phyloP scores from a whole-genome alignment of 768 basidiomycete species.

The Auricularia sp. region DNA sequence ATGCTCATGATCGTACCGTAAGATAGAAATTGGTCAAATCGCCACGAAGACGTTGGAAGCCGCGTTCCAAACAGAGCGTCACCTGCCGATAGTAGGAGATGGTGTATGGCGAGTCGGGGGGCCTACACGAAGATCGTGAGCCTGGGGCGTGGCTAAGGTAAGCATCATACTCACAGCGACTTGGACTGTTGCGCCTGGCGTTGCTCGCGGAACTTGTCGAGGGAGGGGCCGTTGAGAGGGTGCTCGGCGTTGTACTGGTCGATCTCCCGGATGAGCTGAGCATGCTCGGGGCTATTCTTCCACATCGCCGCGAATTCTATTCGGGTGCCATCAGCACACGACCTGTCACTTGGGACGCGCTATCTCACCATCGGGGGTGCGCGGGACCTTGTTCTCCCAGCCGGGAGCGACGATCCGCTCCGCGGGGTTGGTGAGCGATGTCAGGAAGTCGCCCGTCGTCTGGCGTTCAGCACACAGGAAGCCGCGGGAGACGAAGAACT shows the following conservation, averaged over 20 bases:
- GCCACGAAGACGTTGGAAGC: constrained; percentile 34
- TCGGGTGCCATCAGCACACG: not conserved
- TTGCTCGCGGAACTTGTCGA: constrained; percentile 23
- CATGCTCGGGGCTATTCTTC: constrained; percentile 25
- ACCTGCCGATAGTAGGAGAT: constrained; percentile 37
- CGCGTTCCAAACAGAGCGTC: constrained; percentile 32
- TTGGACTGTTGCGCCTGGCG: constrained; percentile 28
- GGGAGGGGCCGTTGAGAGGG: constrained; percentile 18
- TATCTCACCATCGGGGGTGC: constrained; percentile 21
- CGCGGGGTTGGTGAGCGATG: constrained; percentile 28
- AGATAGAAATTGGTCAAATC: constrained; percentile 20
- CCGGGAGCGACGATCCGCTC: constrained; percentile 29
- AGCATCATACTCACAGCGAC: constrained; percentile 17
- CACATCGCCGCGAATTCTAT: constrained; percentile 30
- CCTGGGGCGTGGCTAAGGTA: not conserved
- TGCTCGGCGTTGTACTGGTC: constrained; percentile 21
- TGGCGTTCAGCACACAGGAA: constrained; percentile 35
- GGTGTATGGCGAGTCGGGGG: constrained; percentile 28
- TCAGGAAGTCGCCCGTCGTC: constrained; percentile 39
- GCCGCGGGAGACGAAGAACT: constrained; percentile 37
- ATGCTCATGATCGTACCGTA: not conserved
- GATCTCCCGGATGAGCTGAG: constrained; percentile 19
- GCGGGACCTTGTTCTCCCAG: constrained; percentile 27
- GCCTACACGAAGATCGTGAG: not conserved
- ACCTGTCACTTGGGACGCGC: too few relatives aligned